Percentiles rank a stretch among this genome's conserved stretches.
Conservation (phyloP, 257 asterid species). For the Jacaranda mimosifolia region DNA sequence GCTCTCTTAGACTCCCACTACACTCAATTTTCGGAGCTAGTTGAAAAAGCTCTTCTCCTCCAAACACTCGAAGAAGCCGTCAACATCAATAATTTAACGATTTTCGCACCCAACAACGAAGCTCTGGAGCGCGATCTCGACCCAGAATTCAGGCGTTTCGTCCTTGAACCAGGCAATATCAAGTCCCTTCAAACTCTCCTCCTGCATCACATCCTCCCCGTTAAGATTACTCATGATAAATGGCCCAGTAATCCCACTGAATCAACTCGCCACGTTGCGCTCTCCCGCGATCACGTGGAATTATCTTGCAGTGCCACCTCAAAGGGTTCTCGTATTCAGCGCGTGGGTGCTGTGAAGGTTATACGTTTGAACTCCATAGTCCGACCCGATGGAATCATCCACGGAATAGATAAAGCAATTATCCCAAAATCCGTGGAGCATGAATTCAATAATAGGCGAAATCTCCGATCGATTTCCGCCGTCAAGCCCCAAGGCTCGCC, state of each 20-base stretch:
- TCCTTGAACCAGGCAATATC: slow-evolving; percentile 3
- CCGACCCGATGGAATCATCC: slow-evolving; percentile 10
- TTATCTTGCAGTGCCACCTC: neutral
- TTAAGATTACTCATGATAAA: neutral
- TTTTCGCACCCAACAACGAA: neutral
- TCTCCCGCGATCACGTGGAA: neutral
- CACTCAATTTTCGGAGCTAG: slow-evolving; percentile 5
- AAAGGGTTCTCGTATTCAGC: neutral
- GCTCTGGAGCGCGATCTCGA: slow-evolving; percentile 6
- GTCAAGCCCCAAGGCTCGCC: neutral
- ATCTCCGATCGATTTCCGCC: slow-evolving; percentile 1
- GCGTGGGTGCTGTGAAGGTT: slow-evolving; percentile 2
- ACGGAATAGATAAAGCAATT: neutral
- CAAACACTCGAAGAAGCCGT: slow-evolving; percentile 5
- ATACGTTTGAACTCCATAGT: neutral
- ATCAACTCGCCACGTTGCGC: neutral
- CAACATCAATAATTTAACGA: neutral
- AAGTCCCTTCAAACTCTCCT: neutral
- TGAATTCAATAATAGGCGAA: slow-evolving; percentile 2
- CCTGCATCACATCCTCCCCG: neutral
- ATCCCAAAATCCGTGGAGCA: slow-evolving; percentile 2
- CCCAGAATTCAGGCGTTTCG: slow-evolving; percentile 8
- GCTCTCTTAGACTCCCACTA: neutral
- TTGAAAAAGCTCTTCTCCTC: slow-evolving; percentile 1
- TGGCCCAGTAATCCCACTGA: slow-evolving; percentile 3